Conservation (phyloP, 192 early-diverging fungal species). For the Pilaira anomala region DNA sequence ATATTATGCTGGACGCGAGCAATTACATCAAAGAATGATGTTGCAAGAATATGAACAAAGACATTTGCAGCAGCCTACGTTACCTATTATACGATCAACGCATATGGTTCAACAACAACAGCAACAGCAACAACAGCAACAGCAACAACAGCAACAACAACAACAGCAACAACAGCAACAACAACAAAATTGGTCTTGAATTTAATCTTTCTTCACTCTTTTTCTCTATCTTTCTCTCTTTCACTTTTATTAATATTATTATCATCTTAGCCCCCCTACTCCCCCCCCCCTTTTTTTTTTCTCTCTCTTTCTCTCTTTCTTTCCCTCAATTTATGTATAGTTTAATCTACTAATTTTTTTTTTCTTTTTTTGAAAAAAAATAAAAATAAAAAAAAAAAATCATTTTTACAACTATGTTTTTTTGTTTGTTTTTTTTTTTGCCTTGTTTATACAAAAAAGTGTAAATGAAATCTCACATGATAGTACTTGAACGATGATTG, state of each 20-base stretch:
- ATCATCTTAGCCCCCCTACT: too few relatives aligned
- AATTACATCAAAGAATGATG: slow-evolving; percentile 4
- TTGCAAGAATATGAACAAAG: slow-evolving; percentile 7
- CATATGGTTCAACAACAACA: background rate
- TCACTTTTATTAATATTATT: too few relatives aligned
- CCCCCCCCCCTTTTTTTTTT: too few relatives aligned
- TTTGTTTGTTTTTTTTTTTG: too few relatives aligned
- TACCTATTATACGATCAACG: background rate
- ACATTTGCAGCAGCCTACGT: slow-evolving; percentile 47
- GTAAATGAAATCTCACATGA: too few relatives aligned
- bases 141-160: slow-evolving; percentile 3
- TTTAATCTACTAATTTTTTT: background rate
- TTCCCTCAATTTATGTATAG: background rate
- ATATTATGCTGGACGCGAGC: background rate
- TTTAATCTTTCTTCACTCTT: background rate
- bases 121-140: background rate
- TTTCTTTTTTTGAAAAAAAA: background rate
- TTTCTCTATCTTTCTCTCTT: background rate
- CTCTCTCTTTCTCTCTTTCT: background rate
- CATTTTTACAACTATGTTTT: too few relatives aligned
- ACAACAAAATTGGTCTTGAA: background rate
- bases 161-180: slow-evolving; percentile 3
- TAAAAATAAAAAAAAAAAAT: too few relatives aligned
- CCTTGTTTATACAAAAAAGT: too few relatives aligned
- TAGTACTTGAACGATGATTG: background rate